Evolutionary conservation across 306 rosid species (phyloP), one percentile per base, ranked within the genome.

Genomic region (Luffa acutangula): DNA sequence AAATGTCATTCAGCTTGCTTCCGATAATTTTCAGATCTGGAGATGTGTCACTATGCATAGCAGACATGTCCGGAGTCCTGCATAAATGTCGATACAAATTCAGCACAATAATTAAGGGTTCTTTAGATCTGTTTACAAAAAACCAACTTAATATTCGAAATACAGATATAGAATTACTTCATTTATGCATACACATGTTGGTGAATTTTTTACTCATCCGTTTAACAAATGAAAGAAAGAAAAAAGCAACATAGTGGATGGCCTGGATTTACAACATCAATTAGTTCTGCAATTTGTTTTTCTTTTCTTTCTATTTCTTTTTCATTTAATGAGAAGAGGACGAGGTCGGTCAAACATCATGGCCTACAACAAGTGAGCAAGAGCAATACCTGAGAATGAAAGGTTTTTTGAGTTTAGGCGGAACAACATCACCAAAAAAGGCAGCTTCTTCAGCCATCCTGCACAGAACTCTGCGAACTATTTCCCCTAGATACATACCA

Each of bases 401-500:
- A 69, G 96, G 97, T 79, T 80, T 81, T 85, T 60, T 89, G 84
- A 96, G 87, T 86, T 91, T 96, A 10, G 88, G 87, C 13, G 99
- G 98, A 77, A 93, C 91, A 72, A 80, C 84, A 78, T 91, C 97
- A 53, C 99, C 98, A 63, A 96, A 96, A 76, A 96, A 87, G 12
- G 81, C 89, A 81, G 96, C 98, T 85, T 96, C 94, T 86, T 91
- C 98, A 53, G 98, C 99, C 94, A 96, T 78, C 84, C 80, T 89
- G 75, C 86, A 80, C 81, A 96, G 83, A 79, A 86, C 98, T 89
- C 97, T 86, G 70, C 99, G 92, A 41, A 90, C 89, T 33, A 96
- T 87, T 33, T 96, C 99, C 46, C 98, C 97, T 87, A 96, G 88
- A 83, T 96, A 96, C 99, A 96, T 96, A 33, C 99, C 99, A 85